phyloP scores from a whole-genome alignment of 345 rosid genomes.

The Gossypium herbaceum region DNA sequence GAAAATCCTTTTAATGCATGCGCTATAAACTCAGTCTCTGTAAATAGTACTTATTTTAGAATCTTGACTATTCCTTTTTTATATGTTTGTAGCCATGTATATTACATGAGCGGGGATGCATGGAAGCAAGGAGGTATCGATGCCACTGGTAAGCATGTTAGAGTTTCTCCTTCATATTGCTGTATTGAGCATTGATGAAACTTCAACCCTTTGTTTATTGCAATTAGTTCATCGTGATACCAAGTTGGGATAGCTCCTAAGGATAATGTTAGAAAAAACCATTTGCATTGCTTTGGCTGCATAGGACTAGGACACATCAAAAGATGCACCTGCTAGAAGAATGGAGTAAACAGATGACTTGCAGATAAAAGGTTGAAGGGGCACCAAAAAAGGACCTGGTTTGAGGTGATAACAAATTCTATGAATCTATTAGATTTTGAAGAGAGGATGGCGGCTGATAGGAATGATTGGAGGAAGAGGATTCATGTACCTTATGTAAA shows the following conservation, averaged over 20 bases:
- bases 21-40: neutral
- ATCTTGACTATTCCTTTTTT: constrained; percentile 30
- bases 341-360: neutral
- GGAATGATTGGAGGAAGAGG: neutral
- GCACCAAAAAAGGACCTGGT: neutral
- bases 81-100: constrained; percentile 68
- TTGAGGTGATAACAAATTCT: neutral
- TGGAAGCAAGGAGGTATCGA: constrained; percentile 99
- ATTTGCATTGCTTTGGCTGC: too few relatives aligned
- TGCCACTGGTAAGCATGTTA: constrained; percentile 66
- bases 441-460: neutral
- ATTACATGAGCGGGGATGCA: constrained; percentile 99
- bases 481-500: neutral
- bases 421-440: neutral
- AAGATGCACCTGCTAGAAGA: too few relatives aligned
- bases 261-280: too few relatives aligned
- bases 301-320: too few relatives aligned
- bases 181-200: neutral
- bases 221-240: too few relatives aligned
- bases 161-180: neutral
- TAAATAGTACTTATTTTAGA: constrained; percentile 11
- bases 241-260: too few relatives aligned
- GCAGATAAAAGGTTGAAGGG: neutral
- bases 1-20: neutral
- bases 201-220: too few relatives aligned